These are phyloP conservation scores for Cinnamomum micranthum DNA, from an alignment of 164 flowering plant genomes.

Conservation along the genomic window DNA sequence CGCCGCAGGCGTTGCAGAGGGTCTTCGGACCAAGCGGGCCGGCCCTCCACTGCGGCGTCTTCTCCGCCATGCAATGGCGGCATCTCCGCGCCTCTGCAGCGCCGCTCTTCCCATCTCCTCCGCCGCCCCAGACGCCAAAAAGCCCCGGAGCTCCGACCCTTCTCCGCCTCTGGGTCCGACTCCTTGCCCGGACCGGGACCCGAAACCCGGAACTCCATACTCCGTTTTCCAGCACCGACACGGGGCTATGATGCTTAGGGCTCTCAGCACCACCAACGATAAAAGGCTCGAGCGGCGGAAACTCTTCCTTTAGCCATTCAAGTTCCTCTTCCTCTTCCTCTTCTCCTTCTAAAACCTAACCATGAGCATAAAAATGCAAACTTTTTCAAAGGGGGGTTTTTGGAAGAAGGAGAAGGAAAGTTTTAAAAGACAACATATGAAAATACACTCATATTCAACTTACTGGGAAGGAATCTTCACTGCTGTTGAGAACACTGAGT, in stretches of 20 bases:
- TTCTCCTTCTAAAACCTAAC: neutral
- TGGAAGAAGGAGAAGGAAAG: neutral
- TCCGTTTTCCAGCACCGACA: conserved; percentile 53
- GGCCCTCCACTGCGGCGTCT: conserved; percentile 92
- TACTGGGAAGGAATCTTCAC: conserved; percentile 15
- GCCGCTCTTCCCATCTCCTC: conserved; percentile 15
- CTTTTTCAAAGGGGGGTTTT: conserved; percentile 1
- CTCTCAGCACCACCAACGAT: conserved; percentile 21
- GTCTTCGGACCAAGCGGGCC: conserved; percentile 88
- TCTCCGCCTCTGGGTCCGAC: conserved; percentile 31
- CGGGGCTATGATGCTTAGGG: conserved; percentile 54
- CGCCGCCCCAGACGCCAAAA: conserved; percentile 15
- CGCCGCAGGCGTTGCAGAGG: conserved; percentile 93
- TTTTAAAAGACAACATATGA: neutral
- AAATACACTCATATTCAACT: conserved; percentile 3
- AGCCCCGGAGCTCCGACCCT: conserved; percentile 19
- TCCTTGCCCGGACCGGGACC: conserved; percentile 50
- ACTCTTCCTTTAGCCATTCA: conserved; percentile 76
- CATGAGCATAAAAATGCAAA: neutral
- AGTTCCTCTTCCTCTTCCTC: conserved; percentile 59
- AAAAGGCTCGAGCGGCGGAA: conserved; percentile 59
- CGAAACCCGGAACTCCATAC: conserved; percentile 23
- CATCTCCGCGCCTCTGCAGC: conserved; percentile 43
- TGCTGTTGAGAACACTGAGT: conserved; percentile 5
- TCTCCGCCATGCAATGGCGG: conserved; percentile 67